Base-by-base conservation (phyloP, 495 filamentous ascomycete genomes). In the Trichocladium uniseriatum region DNA sequence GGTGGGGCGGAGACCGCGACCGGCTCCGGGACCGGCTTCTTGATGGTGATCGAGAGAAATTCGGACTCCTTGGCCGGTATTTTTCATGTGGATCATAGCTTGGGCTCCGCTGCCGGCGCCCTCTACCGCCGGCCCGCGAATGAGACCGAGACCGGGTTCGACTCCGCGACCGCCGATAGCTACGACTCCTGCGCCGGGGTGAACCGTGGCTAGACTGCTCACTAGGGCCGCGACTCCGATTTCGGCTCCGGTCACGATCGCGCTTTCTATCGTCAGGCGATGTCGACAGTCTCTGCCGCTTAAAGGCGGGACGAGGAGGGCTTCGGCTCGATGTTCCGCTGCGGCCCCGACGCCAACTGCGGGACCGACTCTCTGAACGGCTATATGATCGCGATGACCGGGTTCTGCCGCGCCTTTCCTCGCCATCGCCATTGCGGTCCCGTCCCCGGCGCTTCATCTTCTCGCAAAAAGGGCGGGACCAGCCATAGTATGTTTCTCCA, bases 401-500 rank as follows among this genome's bases (percentile, higher is more conserved):
- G 11, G 64, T 51, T n/a, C 53, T 48, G 10, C 58, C 57, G 18
- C 64, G 60, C 16, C 47, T 36, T 16, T 53, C 21, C 9, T 49
- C 52, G 21, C 22, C 38, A 27, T 60, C 45, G 22, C 53, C 60
- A 9, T 60, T 68, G 41, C 72, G 71, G 48, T 65, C 68, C 34
- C 79, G 71, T 48, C 66, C 68, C 34, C 79, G 71, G 44, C 75
- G 76, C 60, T 82, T 86, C 84, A 91, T 94, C 52, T 82, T 81
- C 54, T 86, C 74, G 66, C 87, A 94, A 54, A 94, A 95, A 7
- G 69, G 65, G 38, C 75, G 78, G 13, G 84, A 89, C 89, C 89
- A 95, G 32, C 87, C 89, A 59, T 92, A 92, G 58, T 94, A 94
- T 7, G 80, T 81, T 28, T 91, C 81, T 7, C 81, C 79, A 15